Conservation (phyloP, 2,329 filamentous ascomycete species). For the Cladophialophora immunda region DNA sequence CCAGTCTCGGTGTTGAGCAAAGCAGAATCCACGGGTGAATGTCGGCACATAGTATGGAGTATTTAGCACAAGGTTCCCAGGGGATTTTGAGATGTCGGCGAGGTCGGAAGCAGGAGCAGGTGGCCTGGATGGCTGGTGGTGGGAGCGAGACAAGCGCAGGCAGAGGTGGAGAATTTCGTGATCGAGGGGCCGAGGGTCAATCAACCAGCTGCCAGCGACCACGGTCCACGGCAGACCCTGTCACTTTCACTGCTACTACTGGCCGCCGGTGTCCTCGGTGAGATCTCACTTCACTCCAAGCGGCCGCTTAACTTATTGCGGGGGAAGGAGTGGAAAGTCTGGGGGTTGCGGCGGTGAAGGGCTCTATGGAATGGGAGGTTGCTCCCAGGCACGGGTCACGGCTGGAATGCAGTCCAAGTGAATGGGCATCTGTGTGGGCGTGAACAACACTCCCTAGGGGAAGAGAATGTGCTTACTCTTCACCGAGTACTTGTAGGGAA, state of each 20-base stretch:
- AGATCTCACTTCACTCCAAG: background rate
- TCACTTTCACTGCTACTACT: background rate
- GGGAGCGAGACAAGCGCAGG: slow-evolving; percentile 13
- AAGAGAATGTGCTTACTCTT: no score
- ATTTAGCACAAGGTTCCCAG: slow-evolving; percentile 8
- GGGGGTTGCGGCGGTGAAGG: background rate
- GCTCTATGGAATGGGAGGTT: background rate
- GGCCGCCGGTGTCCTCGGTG: background rate
- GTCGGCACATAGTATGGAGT: slow-evolving; percentile 32
- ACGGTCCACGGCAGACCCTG: background rate
- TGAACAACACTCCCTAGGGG: no score
- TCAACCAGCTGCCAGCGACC: background rate
- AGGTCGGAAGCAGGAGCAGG: slow-evolving; percentile 18
- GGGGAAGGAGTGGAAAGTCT: background rate
- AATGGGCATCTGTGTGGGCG: no score
- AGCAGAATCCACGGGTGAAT: slow-evolving; percentile 31
- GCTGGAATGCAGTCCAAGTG: background rate
- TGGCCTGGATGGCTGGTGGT: slow-evolving; percentile 13
- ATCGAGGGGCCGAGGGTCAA: background rate
- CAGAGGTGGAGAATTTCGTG: background rate
- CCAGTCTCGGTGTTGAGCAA: slow-evolving; percentile 13
- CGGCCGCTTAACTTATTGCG: background rate
- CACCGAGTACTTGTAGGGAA: no score
- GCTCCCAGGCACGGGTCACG: background rate
- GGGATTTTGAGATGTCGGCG: slow-evolving; percentile 18